A percentile compares a stretch with the other conserved stretches of the same genome.
phyloP scores from a whole-genome alignment of 192 early-diverging fungal genomes.

The Lobosporangium transversale region DNA sequence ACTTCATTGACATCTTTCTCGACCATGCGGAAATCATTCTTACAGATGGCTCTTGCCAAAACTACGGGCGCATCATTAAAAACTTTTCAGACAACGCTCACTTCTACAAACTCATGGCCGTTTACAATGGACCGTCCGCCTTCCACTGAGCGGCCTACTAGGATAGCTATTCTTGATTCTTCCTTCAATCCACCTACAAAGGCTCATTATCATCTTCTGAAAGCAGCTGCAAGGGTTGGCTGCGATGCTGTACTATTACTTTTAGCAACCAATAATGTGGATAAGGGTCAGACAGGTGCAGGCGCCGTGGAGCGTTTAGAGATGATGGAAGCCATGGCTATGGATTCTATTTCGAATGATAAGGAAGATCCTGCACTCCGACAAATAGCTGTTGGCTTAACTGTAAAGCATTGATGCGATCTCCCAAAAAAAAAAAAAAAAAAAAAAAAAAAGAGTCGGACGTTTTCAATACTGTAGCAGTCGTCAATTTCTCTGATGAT shows the following conservation, averaged over 20 bases:
- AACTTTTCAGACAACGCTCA: slow-evolving; percentile 45
- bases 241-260: slow-evolving; percentile 73
- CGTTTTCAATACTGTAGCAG: too few relatives aligned
- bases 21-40: slow-evolving; percentile 40
- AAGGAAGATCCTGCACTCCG: slow-evolving; percentile 35
- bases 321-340: slow-evolving; percentile 76
- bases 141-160: slow-evolving; percentile 16
- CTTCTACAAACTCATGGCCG: slow-evolving; percentile 40
- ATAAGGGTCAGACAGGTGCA: slow-evolving; percentile 68
- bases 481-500: too few relatives aligned
- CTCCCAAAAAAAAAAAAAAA: neutral
- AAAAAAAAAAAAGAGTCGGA: too few relatives aligned
- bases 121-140: slow-evolving; percentile 34
- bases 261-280: slow-evolving; percentile 72
- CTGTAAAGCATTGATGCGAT: slow-evolving; percentile 4
- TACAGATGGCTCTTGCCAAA: slow-evolving; percentile 28
- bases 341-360: slow-evolving; percentile 31
- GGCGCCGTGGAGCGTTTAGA: slow-evolving; percentile 68
- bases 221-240: slow-evolving; percentile 46
- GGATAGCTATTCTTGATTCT: slow-evolving; percentile 73
- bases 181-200: slow-evolving; percentile 81
- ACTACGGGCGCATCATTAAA: slow-evolving; percentile 17
- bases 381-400: slow-evolving; percentile 47
- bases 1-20: too few relatives aligned
- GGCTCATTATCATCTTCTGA: slow-evolving; percentile 68